Evolutionary conservation across 331 rosid genomes (phyloP).

Genomic region (Dryas integrifolia): DNA sequence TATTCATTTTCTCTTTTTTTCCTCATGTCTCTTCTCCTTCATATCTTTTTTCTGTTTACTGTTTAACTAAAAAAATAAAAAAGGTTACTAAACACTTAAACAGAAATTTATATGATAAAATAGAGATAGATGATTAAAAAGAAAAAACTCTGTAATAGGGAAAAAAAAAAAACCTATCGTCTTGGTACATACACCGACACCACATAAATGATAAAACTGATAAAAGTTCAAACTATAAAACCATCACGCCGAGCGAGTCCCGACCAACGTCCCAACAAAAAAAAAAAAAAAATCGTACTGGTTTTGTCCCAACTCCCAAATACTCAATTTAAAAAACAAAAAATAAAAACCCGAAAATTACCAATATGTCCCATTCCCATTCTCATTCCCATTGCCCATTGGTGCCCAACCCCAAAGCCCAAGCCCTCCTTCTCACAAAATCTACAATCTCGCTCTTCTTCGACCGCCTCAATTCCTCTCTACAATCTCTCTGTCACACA

Average conservation of each 20-base stretch:
- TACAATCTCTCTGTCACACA: conserved; percentile 23
- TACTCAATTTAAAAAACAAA: neutral
- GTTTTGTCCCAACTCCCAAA: neutral
- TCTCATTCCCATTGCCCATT: no score
- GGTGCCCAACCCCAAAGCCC: conserved; percentile 24
- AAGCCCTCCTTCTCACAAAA: conserved; percentile 7
- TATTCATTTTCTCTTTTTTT: neutral
- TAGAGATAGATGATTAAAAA: neutral
- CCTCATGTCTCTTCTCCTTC: neutral
- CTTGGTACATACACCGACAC: no score
- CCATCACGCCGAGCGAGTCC: neutral
- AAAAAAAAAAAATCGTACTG: no score
- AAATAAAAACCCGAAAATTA: neutral
- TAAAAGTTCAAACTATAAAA: no score
- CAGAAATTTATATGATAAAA: no score
- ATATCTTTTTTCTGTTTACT: no score
- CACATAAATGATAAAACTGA: neutral
- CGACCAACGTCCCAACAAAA: neutral
- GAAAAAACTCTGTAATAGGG: neutral
- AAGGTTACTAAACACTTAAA: no score
- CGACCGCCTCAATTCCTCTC: conserved; percentile 37
- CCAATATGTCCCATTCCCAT: conserved; percentile 14
- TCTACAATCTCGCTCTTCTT: conserved; percentile 17
- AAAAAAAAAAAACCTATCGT: neutral
- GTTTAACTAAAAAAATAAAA: no score